A percentile compares a stretch with the other conserved stretches of the same genome.
Conservation (phyloP, 2,329 filamentous ascomycete species). For the Aspergillus texensis region DNA sequence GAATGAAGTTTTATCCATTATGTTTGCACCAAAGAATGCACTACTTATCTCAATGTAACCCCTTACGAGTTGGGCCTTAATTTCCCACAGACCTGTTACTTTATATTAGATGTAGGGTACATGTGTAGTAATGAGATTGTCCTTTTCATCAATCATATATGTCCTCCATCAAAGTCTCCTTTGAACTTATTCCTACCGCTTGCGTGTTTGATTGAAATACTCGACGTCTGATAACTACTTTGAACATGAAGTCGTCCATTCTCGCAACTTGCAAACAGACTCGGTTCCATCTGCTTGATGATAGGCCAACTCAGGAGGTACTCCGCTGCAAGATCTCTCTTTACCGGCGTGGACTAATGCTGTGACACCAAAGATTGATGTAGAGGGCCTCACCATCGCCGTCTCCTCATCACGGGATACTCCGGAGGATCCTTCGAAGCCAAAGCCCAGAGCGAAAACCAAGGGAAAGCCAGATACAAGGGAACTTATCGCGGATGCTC, state of each 20-base stretch:
- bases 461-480: slow-evolving; percentile 55
- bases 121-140: background rate
- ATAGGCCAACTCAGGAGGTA: slow-evolving; percentile 60
- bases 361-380: slow-evolving; percentile 57
- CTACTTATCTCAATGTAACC: background rate
- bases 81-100: background rate
- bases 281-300: slow-evolving; percentile 62
- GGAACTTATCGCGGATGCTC: slow-evolving; percentile 72
- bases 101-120: background rate
- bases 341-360: background rate
- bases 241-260: slow-evolving; percentile 38
- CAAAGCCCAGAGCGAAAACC: slow-evolving; percentile 43
- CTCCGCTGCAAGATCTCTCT: background rate
- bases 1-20: background rate
- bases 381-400: slow-evolving; percentile 73
- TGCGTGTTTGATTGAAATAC: background rate
- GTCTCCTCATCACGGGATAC: slow-evolving; percentile 47
- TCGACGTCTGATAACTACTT: background rate
- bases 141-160: background rate
- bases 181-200: background rate
- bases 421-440: slow-evolving; percentile 24
- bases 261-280: slow-evolving; percentile 69
- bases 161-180: background rate
- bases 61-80: background rate
- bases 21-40: background rate